These are phyloP conservation scores for Pythium insidiosum DNA, from an alignment of 352 stramenopile genomes.

Conservation along the genomic window DNA sequence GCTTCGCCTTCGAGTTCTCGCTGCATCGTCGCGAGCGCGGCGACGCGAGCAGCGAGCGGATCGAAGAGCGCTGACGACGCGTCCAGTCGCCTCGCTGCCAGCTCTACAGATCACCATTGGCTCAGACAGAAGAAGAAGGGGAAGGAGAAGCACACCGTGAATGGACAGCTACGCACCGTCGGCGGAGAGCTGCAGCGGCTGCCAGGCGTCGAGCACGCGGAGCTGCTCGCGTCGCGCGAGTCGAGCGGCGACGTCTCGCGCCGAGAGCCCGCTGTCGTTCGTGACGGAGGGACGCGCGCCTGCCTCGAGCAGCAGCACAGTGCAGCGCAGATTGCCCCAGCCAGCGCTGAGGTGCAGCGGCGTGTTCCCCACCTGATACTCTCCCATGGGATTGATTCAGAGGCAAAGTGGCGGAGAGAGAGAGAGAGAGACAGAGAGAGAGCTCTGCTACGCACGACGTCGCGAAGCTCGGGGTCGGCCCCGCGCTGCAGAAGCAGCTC, in stretches of 20 bases:
- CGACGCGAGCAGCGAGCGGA: neutral
- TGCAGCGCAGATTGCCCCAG: conserved; percentile 48
- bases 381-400: neutral
- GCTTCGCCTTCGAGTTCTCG: conserved; percentile 22
- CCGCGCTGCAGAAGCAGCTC: conserved; percentile 37
- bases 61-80: neutral
- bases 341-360: conserved; percentile 59
- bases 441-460: conserved; percentile 38
- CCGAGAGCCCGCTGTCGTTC: conserved; percentile 28
- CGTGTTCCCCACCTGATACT: conserved; percentile 47
- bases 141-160: too few relatives aligned
- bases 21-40: conserved; percentile 5
- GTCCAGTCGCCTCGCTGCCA: neutral
- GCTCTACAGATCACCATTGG: too few relatives aligned
- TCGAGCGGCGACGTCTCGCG: conserved; percentile 26
- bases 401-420: too few relatives aligned
- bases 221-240: conserved; percentile 29
- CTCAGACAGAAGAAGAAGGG: too few relatives aligned
- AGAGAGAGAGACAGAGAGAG: too few relatives aligned
- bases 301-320: conserved; percentile 47
- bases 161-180: conserved; percentile 34
- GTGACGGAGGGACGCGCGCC: conserved; percentile 17
- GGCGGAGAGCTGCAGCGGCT: conserved; percentile 23
- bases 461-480: conserved; percentile 31
- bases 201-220: conserved; percentile 38